These are phyloP conservation scores for Salix udensis DNA, from an alignment of 345 rosid genomes.

Conservation along the genomic window DNA sequence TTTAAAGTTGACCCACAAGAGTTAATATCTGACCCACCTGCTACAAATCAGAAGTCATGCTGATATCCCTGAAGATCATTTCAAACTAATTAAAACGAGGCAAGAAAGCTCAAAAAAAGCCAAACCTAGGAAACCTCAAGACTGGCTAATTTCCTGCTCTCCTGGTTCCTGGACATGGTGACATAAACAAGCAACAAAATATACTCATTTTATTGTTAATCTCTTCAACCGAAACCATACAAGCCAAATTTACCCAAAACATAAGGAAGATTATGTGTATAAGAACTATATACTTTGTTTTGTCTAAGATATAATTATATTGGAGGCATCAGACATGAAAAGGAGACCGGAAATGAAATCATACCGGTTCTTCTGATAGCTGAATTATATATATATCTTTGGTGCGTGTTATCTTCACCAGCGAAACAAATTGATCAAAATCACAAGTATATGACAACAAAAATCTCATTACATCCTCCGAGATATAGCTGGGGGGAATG, in stretches of 20 bases:
- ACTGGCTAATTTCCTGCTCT: neutral
- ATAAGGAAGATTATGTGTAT: too few relatives aligned
- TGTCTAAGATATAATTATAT: neutral
- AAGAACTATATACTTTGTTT: too few relatives aligned
- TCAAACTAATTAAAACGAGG: neutral
- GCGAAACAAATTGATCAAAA: neutral
- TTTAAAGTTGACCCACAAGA: constrained; percentile 21
- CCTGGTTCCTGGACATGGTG: neutral
- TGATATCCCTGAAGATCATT: neutral
- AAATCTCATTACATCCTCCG: neutral
- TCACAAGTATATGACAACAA: neutral
- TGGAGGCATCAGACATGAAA: neutral
- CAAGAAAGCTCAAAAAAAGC: neutral
- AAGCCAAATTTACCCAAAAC: too few relatives aligned
- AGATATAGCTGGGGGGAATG: constrained; percentile 73
- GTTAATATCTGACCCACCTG: constrained; percentile 25
- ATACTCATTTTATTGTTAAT: too few relatives aligned
- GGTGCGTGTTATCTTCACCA: neutral
- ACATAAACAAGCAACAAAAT: neutral
- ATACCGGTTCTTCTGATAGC: neutral
- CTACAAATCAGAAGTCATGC: constrained; percentile 4
- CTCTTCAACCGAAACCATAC: too few relatives aligned
- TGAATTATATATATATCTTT: neutral
- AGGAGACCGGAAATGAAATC: neutral
- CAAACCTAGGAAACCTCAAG: neutral